Percentiles rank a stretch among this genome's conserved stretches.
These are phyloP conservation scores for Pyrenophora seminiperda DNA, from an alignment of 2,329 filamentous ascomycete species.

Conservation along the genomic window DNA sequence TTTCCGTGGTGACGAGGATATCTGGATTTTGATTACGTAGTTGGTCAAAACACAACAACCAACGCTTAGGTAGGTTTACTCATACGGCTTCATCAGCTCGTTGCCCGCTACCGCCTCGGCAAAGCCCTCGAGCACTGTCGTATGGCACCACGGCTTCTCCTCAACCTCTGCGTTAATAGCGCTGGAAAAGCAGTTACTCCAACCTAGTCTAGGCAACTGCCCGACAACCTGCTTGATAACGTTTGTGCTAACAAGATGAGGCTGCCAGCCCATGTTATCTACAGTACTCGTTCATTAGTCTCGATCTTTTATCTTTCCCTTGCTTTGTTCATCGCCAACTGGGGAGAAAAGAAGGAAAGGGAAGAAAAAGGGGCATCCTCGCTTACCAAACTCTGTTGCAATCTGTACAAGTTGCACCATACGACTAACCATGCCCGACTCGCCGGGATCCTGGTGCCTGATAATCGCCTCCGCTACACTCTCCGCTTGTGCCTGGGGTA, in stretches of 20 bases:
- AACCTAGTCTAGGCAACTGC: background rate
- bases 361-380: too few species aligned
- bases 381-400: constrained; percentile 6
- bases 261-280: constrained; percentile 9
- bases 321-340: too few species aligned
- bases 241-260: background rate
- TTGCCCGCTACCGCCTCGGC: background rate
- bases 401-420: constrained; percentile 6
- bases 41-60: too few species aligned
- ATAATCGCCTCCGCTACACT: constrained; percentile 7
- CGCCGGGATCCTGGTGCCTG: constrained; percentile 4
- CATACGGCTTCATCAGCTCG: constrained; percentile 2
- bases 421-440: background rate
- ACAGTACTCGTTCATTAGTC: background rate
- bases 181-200: constrained; percentile 2
- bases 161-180: constrained; percentile 1
- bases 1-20: too few species aligned
- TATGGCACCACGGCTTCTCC: constrained; percentile 3
- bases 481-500: background rate
- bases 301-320: too few species aligned
- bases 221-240: background rate
- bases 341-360: too few species aligned
- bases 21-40: too few species aligned
- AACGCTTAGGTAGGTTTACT: too few species aligned
- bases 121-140: background rate